phyloP scores from a whole-genome alignment of 129 eudicot genomes.

The Rutidosis leptorrhynchoides region DNA sequence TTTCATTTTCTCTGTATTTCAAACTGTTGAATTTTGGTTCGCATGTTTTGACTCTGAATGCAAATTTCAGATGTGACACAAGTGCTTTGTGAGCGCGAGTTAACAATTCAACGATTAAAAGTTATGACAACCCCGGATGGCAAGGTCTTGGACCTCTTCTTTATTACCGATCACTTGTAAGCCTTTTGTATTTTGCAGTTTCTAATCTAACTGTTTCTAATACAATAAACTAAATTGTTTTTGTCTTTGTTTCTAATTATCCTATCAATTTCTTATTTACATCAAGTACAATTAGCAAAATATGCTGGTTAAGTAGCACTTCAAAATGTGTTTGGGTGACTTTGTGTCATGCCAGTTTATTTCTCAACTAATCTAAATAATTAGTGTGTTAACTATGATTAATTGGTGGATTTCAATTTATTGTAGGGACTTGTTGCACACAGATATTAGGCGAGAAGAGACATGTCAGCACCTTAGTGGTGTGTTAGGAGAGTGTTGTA shows the following conservation, averaged over 20 bases:
- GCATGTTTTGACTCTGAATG: slow-evolving; percentile 13
- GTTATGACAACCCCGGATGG: slow-evolving; percentile 88
- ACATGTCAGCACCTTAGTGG: slow-evolving; percentile 45
- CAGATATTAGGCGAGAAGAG: slow-evolving; percentile 51
- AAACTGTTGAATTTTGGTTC: background rate
- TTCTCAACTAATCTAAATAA: no score
- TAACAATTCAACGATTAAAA: slow-evolving; percentile 66
- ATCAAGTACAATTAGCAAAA: background rate
- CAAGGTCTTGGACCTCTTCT: slow-evolving; percentile 75
- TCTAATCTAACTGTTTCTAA: background rate
- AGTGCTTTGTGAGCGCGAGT: slow-evolving; percentile 63
- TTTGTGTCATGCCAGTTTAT: no score
- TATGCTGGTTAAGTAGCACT: background rate
- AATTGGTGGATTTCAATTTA: slow-evolving; percentile 5
- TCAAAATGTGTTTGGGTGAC: background rate
- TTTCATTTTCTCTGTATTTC: background rate
- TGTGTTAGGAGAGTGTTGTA: slow-evolving; percentile 64
- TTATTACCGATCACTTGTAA: slow-evolving; percentile 68
- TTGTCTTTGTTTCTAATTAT: background rate
- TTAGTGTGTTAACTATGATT: background rate
- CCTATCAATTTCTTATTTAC: background rate
- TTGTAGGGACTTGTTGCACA: slow-evolving; percentile 66
- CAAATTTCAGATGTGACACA: slow-evolving; percentile 58
- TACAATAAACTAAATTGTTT: background rate
- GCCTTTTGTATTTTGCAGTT: slow-evolving; percentile 2